Conservation (phyloP, 371 early-diverging fungal genomes). For the Mucor mucedo region DNA sequence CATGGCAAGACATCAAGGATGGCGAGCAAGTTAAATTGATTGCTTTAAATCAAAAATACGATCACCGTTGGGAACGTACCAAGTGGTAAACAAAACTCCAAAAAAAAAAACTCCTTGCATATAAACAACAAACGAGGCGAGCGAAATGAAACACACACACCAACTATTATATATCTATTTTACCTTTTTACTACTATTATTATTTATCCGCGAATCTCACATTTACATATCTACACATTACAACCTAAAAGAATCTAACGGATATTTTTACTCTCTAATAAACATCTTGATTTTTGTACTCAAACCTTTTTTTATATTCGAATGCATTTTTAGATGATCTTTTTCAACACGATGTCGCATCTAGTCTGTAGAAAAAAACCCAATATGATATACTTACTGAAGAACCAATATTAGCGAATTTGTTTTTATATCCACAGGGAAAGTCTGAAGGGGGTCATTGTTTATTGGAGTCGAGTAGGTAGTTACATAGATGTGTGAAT, state of each 20-base stretch:
- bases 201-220: not conserved
- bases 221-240: not conserved
- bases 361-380: no score
- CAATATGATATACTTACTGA: no score
- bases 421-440: no score
- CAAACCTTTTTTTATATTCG: no score
- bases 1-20: slow-evolving; percentile 38
- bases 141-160: not conserved
- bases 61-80: slow-evolving; percentile 42
- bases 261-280: not conserved
- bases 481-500: no score
- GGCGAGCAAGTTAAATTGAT: slow-evolving; percentile 49
- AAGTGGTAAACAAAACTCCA: slow-evolving; percentile 29
- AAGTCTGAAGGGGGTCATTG: no score
- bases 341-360: no score
- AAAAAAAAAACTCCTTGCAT: not conserved
- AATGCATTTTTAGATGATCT: no score
- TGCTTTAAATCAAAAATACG: slow-evolving; percentile 43
- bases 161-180: not conserved
- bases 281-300: no score
- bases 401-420: no score
- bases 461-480: no score
- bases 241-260: not conserved
- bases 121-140: not conserved
- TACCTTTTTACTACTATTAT: no score